phyloP scores from a whole-genome alignment of 192 early-diverging fungal genomes.

The Cladochytrium replicatum region DNA sequence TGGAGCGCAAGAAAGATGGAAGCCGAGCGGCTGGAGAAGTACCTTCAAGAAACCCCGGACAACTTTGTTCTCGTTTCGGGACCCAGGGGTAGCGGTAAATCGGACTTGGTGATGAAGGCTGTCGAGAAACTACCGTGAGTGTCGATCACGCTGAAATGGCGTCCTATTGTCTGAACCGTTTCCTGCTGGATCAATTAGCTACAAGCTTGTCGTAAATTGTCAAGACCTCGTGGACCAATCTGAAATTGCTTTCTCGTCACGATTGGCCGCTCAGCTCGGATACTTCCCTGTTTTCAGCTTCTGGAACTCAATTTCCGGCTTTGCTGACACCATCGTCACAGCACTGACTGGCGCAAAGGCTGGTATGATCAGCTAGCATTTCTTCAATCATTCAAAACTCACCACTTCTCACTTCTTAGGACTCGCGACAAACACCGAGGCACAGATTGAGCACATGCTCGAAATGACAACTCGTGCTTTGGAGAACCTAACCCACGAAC shows the following conservation, averaged over 20 bases:
- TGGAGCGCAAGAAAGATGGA: conserved; percentile 52
- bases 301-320: conserved; percentile 49
- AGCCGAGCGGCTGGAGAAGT: conserved; percentile 39
- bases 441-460: no score
- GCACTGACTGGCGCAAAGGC: conserved; percentile 86
- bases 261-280: conserved; percentile 74
- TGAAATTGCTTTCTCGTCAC: conserved; percentile 62
- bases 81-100: conserved; percentile 76
- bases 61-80: conserved; percentile 77
- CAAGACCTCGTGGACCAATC: conserved; percentile 64
- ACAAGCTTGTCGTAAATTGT: conserved; percentile 73
- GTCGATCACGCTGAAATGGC: no score
- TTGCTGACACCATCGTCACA: conserved; percentile 74
- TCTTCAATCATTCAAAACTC: conserved; percentile 3
- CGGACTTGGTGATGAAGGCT: conserved; percentile 61
- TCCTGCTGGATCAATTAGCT: no score
- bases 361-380: conserved; percentile 22
- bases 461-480: no score
- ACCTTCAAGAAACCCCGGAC: conserved; percentile 53
- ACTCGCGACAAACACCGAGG: no score
- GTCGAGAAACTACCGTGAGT: conserved; percentile 47
- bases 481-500: no score
- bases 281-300: conserved; percentile 89
- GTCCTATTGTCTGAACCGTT: no score
- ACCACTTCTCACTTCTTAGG: no score